Evolutionary conservation across 495 filamentous ascomycete genomes (phyloP).

Genomic region (Tuber brumale): DNA sequence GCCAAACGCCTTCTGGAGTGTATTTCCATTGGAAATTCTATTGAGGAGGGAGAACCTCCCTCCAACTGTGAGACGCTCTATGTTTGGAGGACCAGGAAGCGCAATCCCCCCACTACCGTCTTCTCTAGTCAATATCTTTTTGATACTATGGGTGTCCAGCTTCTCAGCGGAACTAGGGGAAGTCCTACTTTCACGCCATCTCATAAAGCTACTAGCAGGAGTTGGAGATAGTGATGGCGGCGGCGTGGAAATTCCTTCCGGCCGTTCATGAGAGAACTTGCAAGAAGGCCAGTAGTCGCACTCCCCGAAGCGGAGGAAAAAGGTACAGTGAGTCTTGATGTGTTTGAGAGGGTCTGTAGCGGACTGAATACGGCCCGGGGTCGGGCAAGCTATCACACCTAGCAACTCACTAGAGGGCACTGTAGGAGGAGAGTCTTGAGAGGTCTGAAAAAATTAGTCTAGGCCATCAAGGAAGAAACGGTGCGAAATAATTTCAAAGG

Average conservation of each 20-base stretch:
- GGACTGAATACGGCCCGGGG: conserved; percentile 26
- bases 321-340: conserved; percentile 38
- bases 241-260: conserved; percentile 11
- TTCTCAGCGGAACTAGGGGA: conserved; percentile 2
- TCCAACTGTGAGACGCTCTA: background rate
- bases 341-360: conserved; percentile 22
- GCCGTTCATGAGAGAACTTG: conserved; percentile 36
- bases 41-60: background rate
- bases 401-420: background rate
- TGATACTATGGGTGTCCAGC: background rate
- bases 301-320: conserved; percentile 36
- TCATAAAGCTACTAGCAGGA: background rate
- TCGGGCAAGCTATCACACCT: conserved; percentile 22
- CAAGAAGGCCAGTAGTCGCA: conserved; percentile 38
- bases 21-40: background rate
- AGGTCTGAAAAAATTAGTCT: background rate
- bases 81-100: background rate
- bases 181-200: conserved; percentile 11
- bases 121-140: background rate
- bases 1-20: background rate
- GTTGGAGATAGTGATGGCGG: background rate
- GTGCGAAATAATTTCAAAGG: background rate
- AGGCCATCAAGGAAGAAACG: background rate
- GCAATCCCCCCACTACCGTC: background rate
- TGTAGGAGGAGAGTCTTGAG: conserved; percentile 6